These are phyloP conservation scores for Solanum ossicruentum DNA, from an alignment of 257 asterid species.

Conservation along the genomic window DNA sequence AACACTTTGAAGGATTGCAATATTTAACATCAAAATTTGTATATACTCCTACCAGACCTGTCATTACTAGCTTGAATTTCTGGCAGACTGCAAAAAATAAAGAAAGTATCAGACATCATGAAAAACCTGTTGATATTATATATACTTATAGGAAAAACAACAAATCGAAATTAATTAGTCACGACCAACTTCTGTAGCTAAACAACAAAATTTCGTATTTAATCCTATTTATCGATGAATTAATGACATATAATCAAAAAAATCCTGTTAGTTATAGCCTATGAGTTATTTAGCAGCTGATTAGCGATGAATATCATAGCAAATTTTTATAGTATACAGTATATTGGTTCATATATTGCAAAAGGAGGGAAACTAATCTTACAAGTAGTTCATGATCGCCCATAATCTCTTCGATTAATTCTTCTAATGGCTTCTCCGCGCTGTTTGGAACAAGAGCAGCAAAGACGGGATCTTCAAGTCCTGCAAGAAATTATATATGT, in stretches of 20 bases:
- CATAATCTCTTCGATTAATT: constrained; percentile 83
- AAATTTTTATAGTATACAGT: neutral
- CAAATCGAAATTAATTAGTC: neutral
- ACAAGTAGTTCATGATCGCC: constrained; percentile 86
- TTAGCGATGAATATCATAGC: neutral
- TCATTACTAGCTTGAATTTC: constrained; percentile 12
- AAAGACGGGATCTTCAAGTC: constrained; percentile 55
- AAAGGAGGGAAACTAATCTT: constrained; percentile 6
- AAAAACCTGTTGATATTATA: neutral
- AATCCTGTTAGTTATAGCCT: neutral
- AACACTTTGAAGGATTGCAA: neutral
- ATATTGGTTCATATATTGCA: neutral
- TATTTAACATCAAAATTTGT: neutral
- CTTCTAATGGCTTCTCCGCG: constrained; percentile 64
- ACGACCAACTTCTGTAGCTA: neutral
- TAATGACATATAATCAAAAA: no score
- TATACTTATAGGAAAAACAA: neutral
- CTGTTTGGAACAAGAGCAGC: constrained; percentile 86
- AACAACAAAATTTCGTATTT: neutral
- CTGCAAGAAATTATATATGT: constrained; percentile 10
- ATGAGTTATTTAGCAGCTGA: neutral
- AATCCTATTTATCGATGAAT: neutral
- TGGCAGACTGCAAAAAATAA: constrained; percentile 19
- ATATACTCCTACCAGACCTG: neutral
- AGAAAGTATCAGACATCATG: neutral